phyloP scores from a whole-genome alignment of 192 early-diverging fungal species.

The Obelidium mucronatum region DNA sequence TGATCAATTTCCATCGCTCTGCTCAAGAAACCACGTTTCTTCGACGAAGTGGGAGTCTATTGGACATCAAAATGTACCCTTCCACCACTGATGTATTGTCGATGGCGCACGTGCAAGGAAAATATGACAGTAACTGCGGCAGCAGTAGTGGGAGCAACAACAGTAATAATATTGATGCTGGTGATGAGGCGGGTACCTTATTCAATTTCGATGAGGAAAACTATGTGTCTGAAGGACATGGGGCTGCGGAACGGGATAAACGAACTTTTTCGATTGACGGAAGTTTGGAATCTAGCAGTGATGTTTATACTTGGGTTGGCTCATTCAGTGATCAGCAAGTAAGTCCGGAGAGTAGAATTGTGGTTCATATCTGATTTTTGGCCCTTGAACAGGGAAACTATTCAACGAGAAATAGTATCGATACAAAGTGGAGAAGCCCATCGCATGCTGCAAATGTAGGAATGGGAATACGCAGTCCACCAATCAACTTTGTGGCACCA shows the following conservation, averaged over 20 bases:
- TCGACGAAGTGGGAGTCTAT: not conserved
- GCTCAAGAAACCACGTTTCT: too few relatives aligned
- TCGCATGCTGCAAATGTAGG: not conserved
- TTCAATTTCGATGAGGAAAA: conserved; percentile 30
- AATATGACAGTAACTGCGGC: not conserved
- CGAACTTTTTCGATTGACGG: conserved; percentile 26
- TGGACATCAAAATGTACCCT: not conserved
- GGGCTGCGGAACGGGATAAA: not conserved
- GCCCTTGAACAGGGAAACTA: not conserved
- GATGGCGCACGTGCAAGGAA: not conserved
- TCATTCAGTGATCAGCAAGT: conserved; percentile 13
- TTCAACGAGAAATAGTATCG: conserved; percentile 10
- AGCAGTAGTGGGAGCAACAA: not conserved
- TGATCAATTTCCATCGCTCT: too few relatives aligned
- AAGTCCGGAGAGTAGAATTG: not conserved
- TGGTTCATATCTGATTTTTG: not conserved
- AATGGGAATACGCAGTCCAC: not conserved
- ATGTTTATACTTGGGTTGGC: conserved; percentile 29
- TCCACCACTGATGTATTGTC: too few relatives aligned
- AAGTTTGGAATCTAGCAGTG: not conserved
- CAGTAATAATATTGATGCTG: not conserved
- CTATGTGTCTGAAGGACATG: not conserved
- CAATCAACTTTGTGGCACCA: not conserved
- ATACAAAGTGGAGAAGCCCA: conserved; percentile 25
- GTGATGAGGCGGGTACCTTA: conserved; percentile 17